phyloP scores from a whole-genome alignment of 345 rosid genomes.

The Microthlaspi erraticum region DNA sequence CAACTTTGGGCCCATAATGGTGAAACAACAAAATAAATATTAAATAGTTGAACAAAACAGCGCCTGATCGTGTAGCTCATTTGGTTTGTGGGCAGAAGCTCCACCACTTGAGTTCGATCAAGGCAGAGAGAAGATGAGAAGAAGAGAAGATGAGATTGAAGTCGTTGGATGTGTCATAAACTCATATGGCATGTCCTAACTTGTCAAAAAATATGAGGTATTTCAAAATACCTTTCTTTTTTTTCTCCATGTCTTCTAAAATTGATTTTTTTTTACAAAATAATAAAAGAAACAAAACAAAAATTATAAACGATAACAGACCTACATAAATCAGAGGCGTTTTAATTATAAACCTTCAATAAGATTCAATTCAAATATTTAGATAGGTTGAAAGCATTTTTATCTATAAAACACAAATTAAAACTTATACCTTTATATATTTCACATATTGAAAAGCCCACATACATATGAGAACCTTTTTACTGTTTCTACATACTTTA shows the following conservation, averaged over 20 bases:
- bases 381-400: conserved; percentile 4
- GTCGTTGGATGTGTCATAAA: too few species aligned
- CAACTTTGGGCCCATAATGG: too few species aligned
- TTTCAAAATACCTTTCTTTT: background rate
- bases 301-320: too few species aligned
- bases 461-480: background rate
- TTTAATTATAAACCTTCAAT: background rate
- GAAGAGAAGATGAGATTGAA: background rate
- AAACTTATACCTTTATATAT: conserved; percentile 6
- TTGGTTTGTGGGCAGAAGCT: background rate
- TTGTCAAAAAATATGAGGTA: background rate
- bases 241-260: background rate
- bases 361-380: background rate
- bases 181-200: background rate
- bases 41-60: fast-evolving
- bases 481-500: conserved; percentile 12
- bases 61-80: conserved; percentile 7
- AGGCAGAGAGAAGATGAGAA: background rate
- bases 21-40: background rate
- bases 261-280: too few species aligned
- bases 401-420: background rate
- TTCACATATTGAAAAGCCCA: conserved; percentile 7
- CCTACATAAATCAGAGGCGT: too few species aligned
- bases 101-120: background rate
- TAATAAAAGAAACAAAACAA: too few species aligned